Conservation (phyloP, 2,329 filamentous ascomycete species). For the Xylaria sp. region DNA sequence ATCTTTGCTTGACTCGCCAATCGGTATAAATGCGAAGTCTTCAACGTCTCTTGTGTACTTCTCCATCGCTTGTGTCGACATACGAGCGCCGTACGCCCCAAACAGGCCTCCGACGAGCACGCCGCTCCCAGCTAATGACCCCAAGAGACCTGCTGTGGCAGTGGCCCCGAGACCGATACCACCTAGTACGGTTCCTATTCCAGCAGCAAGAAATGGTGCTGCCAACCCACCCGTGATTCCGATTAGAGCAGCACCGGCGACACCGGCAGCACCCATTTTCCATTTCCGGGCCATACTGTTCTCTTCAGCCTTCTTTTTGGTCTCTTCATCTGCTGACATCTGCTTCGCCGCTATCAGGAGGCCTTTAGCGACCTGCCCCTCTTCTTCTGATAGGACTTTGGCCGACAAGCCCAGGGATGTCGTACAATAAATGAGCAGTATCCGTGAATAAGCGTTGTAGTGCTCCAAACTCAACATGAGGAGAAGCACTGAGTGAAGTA, state of each 20-base stretch:
- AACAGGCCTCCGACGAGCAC: constrained; percentile 84
- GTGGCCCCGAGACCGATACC: constrained; percentile 80
- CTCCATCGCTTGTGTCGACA: constrained; percentile 87
- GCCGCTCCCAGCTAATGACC: constrained; percentile 78
- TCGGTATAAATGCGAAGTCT: constrained; percentile 85
- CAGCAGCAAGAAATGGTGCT: constrained; percentile 77
- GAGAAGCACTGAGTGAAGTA: constrained; percentile 75
- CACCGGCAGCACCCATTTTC: constrained; percentile 64
- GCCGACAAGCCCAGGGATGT: constrained; percentile 74
- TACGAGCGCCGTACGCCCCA: constrained; percentile 82
- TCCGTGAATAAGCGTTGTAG: constrained; percentile 76
- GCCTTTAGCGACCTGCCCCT: constrained; percentile 75
- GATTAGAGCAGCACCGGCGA: constrained; percentile 63
- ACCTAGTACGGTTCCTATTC: constrained; percentile 78
- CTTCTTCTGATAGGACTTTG: constrained; percentile 69
- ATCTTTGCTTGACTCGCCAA: constrained; percentile 55
- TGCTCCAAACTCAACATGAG: constrained; percentile 76
- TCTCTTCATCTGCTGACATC: constrained; percentile 69
- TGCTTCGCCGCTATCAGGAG: constrained; percentile 73
- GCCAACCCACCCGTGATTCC: constrained; percentile 78
- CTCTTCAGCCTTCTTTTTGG: constrained; percentile 66
- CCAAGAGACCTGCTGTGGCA: constrained; percentile 79
- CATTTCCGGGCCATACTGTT: constrained; percentile 68
- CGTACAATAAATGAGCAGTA: constrained; percentile 71
- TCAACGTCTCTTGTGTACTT: constrained; percentile 83